phyloP scores from a whole-genome alignment of 371 early-diverging fungal species.

The Mucor indicus region DNA sequence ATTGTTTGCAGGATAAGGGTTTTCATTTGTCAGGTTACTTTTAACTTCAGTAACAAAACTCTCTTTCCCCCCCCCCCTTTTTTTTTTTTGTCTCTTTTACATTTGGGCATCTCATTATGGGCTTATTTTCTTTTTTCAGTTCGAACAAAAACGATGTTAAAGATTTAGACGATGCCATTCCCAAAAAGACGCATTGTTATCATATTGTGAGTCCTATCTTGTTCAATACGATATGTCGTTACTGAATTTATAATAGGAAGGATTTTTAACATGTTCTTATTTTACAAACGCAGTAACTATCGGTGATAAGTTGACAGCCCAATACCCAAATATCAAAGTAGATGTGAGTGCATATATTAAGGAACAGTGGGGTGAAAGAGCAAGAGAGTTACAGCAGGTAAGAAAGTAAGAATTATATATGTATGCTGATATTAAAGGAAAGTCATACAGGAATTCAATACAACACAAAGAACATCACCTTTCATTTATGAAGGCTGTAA shows the following conservation, averaged over 20 bases:
- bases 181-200: slow-evolving; percentile 39
- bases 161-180: slow-evolving; percentile 32
- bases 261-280: slow-evolving; percentile 44
- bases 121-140: slow-evolving; percentile 32
- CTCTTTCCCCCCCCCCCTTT: background rate
- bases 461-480: slow-evolving; percentile 46
- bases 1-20: no score
- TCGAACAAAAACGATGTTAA: background rate
- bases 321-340: slow-evolving; percentile 37
- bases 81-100: slow-evolving; percentile 1
- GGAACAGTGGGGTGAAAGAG: slow-evolving; percentile 42
- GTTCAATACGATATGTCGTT: no score
- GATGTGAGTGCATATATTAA: slow-evolving; percentile 45
- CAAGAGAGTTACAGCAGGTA: slow-evolving; percentile 43
- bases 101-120: slow-evolving; percentile 14
- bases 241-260: slow-evolving; percentile 37
- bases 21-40: background rate
- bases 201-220: slow-evolving; percentile 46
- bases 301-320: slow-evolving; percentile 33
- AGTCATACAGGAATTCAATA: slow-evolving; percentile 29
- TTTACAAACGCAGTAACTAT: slow-evolving; percentile 42
- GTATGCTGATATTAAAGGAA: background rate
- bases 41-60: no score
- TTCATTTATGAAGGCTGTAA: slow-evolving; percentile 55
- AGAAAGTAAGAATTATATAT: background rate